Evolutionary conservation across 352 stramenopile genomes (phyloP).

Genomic region (Globisporangium echinulatum): DNA sequence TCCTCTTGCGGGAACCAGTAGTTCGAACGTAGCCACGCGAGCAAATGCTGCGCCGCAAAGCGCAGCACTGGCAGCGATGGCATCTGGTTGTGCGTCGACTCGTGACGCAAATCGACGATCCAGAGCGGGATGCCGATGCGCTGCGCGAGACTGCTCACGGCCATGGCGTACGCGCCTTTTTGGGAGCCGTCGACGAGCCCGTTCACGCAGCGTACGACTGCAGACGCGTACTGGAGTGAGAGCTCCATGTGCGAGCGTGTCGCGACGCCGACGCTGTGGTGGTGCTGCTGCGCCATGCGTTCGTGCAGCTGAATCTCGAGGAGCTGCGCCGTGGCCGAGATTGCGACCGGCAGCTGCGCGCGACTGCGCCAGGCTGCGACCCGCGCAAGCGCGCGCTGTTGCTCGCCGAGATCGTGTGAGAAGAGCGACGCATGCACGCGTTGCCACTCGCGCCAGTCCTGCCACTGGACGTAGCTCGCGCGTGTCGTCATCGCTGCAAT

Average conservation of each 20-base stretch:
- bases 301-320: conserved; percentile 75
- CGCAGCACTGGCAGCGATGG: conserved; percentile 85
- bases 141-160: conserved; percentile 71
- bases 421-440: conserved; percentile 56
- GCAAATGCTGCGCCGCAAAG: conserved; percentile 79
- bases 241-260: conserved; percentile 78
- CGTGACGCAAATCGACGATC: conserved; percentile 92
- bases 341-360: conserved; percentile 65
- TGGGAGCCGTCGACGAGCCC: conserved; percentile 76
- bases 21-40: conserved; percentile 82
- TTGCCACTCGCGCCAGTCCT: conserved; percentile 76
- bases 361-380: conserved; percentile 67
- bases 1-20: conserved; percentile 85
- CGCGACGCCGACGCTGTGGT: conserved; percentile 60
- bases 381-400: conserved; percentile 49
- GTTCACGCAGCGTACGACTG: conserved; percentile 79
- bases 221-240: conserved; percentile 55
- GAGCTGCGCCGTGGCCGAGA: conserved; percentile 69
- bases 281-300: conserved; percentile 50
- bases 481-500: conserved; percentile 32
- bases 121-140: conserved; percentile 89
- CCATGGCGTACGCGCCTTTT: conserved; percentile 66
- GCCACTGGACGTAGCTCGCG: conserved; percentile 46
- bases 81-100: conserved; percentile 91
- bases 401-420: conserved; percentile 32